Base-by-base conservation (phyloP, 73 alveolate species). In the Paramecium sexaurelia region DNA sequence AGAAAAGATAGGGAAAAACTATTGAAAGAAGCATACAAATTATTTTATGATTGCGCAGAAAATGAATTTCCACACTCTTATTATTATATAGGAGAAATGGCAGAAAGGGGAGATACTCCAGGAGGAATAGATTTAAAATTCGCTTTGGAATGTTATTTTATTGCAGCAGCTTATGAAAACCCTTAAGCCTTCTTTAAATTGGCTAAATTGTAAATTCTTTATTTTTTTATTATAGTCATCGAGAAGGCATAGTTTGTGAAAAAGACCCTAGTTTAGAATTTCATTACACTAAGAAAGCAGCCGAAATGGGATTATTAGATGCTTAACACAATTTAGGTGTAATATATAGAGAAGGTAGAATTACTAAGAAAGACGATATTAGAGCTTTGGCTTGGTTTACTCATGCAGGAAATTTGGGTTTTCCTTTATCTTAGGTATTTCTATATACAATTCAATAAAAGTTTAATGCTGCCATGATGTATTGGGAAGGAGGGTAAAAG, bases 311-410 rank as follows among this genome's bases (percentile, higher is more conserved):
- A 0, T 27, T 86, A 17, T 33, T 86, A 17, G 93, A 86, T 37
- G 93, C 93, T 35, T 61, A 86, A 66, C 93, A 86, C 9, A 86
- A 86, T 45, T 67, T 86, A 37, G 93, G 93, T 13, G 82, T 71
- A n/a, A 61, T 61, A 22, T 86, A 86, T 39, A 86, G 56, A 36
- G 93, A 86, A 37, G 84, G 84, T 4, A 40, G 56, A 57, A 29
- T 86, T 11, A 35, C 66, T 8, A 55, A 66, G 15, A 61, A 86
- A 29, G 93, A 86, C 35, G 82, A 71, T 7, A n/a, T 86, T 4
- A 86, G 66, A 40, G 93, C 88, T 27, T 55, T 86, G n/a, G 93
- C 93, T 15, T 86, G 93, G 93, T 86, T 86, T 86, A 86, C 93
- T 11, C 69, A 86, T 29, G 93, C 93, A 35, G 93, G 87, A n/a